These are phyloP conservation scores for Caryopteris hybrid DNA, from an alignment of 305 asterid species.

Conservation along the genomic window DNA sequence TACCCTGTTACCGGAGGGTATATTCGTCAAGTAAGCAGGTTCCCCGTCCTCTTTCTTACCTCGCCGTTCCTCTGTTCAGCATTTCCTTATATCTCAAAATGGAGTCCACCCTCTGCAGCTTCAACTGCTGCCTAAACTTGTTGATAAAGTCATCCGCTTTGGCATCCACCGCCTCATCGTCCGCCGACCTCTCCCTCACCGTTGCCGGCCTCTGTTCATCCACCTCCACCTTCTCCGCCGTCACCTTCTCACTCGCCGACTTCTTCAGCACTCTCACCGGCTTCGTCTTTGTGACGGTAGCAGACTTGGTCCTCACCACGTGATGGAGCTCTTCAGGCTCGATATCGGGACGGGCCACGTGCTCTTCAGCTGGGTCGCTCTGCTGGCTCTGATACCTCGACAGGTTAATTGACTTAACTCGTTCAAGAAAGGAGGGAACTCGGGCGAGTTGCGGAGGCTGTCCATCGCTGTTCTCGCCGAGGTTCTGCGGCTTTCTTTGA, in stretches of 20 bases:
- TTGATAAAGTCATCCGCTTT: slow-evolving; percentile 62
- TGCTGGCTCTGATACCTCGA: slow-evolving; percentile 21
- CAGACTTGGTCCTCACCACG: slow-evolving; percentile 28
- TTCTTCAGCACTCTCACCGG: slow-evolving; percentile 28
- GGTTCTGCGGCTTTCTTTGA: not conserved
- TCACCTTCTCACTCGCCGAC: slow-evolving; percentile 45
- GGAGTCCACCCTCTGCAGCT: slow-evolving; percentile 56
- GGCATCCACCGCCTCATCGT: slow-evolving; percentile 51
- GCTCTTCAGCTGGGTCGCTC: too few species aligned
- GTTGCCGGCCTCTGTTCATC: slow-evolving; percentile 36
- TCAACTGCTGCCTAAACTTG: slow-evolving; percentile 54
- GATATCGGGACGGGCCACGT: too few species aligned
- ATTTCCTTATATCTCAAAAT: slow-evolving; percentile 39
- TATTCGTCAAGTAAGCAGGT: too few species aligned
- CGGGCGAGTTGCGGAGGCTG: slow-evolving; percentile 26
- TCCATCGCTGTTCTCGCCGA: not conserved
- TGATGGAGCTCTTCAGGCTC: slow-evolving; percentile 15
- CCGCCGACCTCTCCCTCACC: slow-evolving; percentile 29
- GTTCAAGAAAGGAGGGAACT: slow-evolving; percentile 30
- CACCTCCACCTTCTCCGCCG: slow-evolving; percentile 1
- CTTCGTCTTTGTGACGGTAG: slow-evolving; percentile 8
- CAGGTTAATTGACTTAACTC: slow-evolving; percentile 43
- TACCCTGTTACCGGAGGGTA: too few species aligned
- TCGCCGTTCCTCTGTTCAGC: slow-evolving; percentile 26
- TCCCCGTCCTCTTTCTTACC: not conserved